These are phyloP conservation scores for Chaetothyriales sp. DNA, from an alignment of 2,329 filamentous ascomycete species.

Conservation along the genomic window DNA sequence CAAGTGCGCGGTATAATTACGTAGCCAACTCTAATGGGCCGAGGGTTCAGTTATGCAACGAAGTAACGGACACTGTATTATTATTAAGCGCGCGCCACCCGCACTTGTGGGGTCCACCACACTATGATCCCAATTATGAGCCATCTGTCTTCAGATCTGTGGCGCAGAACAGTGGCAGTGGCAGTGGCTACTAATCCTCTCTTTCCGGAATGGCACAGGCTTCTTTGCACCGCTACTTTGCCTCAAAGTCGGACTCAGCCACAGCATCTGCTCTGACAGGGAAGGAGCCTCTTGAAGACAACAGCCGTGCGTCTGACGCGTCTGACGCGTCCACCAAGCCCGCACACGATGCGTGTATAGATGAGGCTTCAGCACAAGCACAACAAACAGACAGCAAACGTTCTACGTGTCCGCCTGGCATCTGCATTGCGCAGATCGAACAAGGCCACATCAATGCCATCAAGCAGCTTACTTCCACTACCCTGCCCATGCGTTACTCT, in stretches of 20 bases:
- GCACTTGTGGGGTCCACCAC: too few relatives aligned
- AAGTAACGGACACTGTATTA: too few relatives aligned
- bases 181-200: background rate
- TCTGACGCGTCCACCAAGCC: background rate
- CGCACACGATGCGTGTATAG: background rate
- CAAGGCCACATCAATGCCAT: conserved; percentile 39
- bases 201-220: background rate
- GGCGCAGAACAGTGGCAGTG: background rate
- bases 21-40: background rate
- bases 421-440: conserved; percentile 37
- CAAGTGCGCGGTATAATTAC: background rate
- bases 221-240: background rate
- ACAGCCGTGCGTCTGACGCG: background rate
- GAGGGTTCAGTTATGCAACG: too few relatives aligned
- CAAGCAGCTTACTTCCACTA: conserved; percentile 41
- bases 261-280: background rate
- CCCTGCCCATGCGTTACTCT: conserved; percentile 47
- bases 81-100: too few relatives aligned
- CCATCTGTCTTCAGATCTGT: too few relatives aligned
- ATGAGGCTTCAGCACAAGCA: background rate
- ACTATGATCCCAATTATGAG: too few relatives aligned
- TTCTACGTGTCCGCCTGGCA: background rate
- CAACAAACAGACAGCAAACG: background rate
- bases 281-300: background rate
- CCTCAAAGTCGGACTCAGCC: background rate